Evolutionary conservation across 1,284 basidiomycete species (phyloP).

Genomic region (Apiotrichum siamense): DNA sequence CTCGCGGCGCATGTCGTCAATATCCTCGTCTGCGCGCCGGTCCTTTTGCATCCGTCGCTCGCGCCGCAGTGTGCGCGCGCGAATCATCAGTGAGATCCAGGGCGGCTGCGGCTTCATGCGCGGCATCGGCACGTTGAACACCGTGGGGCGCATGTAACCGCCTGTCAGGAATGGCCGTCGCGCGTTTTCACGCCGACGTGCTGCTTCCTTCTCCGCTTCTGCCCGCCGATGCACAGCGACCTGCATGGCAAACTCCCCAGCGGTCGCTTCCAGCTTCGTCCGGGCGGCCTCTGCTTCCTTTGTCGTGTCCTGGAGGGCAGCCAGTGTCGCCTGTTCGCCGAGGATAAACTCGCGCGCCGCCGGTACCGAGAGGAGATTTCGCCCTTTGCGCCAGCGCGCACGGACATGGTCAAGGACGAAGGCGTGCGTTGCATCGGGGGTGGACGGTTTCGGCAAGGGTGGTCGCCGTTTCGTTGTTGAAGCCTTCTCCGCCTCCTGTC

Average conservation of each 20-base stretch:
- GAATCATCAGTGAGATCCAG: slow-evolving; percentile 63
- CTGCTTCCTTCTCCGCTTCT: slow-evolving; percentile 26
- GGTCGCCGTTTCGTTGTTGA: background rate
- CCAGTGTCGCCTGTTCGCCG: slow-evolving; percentile 8
- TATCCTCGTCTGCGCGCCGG: slow-evolving; percentile 43
- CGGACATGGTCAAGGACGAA: slow-evolving; percentile 12
- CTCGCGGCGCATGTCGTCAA: slow-evolving; percentile 55
- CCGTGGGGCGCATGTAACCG: slow-evolving; percentile 57
- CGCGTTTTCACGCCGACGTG: slow-evolving; percentile 44
- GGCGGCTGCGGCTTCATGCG: slow-evolving; percentile 69
- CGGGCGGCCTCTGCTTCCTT: slow-evolving; percentile 39
- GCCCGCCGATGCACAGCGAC: background rate
- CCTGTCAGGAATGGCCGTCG: slow-evolving; percentile 62
- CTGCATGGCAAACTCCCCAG: background rate
- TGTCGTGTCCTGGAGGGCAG: background rate
- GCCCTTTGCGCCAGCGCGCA: slow-evolving; percentile 20
- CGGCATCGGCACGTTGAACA: slow-evolving; percentile 63
- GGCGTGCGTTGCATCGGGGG: background rate
- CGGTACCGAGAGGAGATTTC: slow-evolving; percentile 14
- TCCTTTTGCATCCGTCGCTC: slow-evolving; percentile 49
- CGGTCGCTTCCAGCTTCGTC: background rate
- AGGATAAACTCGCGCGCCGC: slow-evolving; percentile 19
- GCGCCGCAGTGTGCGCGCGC: slow-evolving; percentile 52
- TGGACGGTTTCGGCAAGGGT: background rate
- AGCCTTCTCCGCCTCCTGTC: background rate